These are phyloP conservation scores for Diaporthe citrichinensis DNA, from an alignment of 2,329 filamentous ascomycete species.

Conservation along the genomic window DNA sequence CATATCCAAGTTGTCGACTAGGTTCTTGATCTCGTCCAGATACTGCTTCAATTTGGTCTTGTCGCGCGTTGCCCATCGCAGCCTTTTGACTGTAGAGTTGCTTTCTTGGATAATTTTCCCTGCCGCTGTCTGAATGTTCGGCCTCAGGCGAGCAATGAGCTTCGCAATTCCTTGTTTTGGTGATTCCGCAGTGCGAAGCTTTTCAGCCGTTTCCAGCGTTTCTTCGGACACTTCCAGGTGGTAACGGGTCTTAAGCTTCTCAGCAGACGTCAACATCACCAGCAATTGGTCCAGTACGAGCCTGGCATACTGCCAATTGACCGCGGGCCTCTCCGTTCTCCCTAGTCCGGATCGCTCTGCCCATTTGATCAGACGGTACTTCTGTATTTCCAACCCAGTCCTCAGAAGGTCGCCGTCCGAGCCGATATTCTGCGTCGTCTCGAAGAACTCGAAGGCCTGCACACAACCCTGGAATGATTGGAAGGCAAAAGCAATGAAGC, in stretches of 20 bases:
- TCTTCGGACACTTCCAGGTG: slow-evolving; percentile 43
- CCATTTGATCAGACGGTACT: slow-evolving; percentile 44
- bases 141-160: slow-evolving; percentile 41
- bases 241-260: slow-evolving; percentile 41
- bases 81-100: slow-evolving; percentile 40
- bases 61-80: slow-evolving; percentile 43
- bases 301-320: slow-evolving; percentile 44
- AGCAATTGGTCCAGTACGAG: slow-evolving; percentile 42
- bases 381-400: slow-evolving; percentile 44
- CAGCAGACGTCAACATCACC: slow-evolving; percentile 42
- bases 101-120: slow-evolving; percentile 42
- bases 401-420: slow-evolving; percentile 43
- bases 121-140: slow-evolving; percentile 17
- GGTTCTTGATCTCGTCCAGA: slow-evolving; percentile 38
- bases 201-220: slow-evolving; percentile 18
- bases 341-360: slow-evolving; percentile 41
- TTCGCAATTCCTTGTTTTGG: slow-evolving; percentile 40
- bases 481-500: slow-evolving; percentile 39
- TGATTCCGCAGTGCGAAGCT: slow-evolving; percentile 28
- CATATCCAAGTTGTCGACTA: slow-evolving; percentile 41
- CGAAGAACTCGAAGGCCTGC: slow-evolving; percentile 43
- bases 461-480: slow-evolving; percentile 43
- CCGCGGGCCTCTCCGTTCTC: slow-evolving; percentile 35
- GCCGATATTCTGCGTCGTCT: slow-evolving; percentile 43
- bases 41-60: slow-evolving; percentile 41